Percentiles rank a stretch among this genome's conserved stretches.
phyloP scores from a whole-genome alignment of 2,329 filamentous ascomycete species.

The Fusarium caatingaense region DNA sequence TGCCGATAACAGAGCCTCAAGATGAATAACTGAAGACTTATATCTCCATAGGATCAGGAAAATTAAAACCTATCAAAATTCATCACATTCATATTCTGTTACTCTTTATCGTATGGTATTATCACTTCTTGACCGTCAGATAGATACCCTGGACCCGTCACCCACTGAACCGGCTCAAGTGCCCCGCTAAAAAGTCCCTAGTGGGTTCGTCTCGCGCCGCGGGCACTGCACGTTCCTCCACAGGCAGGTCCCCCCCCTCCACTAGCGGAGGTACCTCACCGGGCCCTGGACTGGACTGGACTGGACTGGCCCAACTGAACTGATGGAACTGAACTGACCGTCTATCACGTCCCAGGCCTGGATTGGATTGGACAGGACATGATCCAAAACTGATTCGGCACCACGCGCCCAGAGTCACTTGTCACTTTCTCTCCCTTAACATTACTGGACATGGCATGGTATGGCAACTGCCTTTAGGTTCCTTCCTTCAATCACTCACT shows the following conservation, averaged over 20 bases:
- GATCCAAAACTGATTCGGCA: not conserved
- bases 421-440: constrained; percentile 19
- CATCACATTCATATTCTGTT: not conserved
- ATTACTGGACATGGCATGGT: not conserved
- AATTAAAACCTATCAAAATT: too few relatives aligned
- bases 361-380: not conserved
- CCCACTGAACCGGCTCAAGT: constrained; percentile 16
- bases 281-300: constrained; percentile 6
- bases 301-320: not conserved
- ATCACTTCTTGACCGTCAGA: constrained; percentile 21
- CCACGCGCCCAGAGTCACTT: constrained; percentile 39
- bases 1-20: not conserved
- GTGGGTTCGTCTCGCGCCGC: constrained; percentile 13
- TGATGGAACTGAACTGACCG: constrained; percentile 19
- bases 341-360: constrained; percentile 1
- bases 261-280: constrained; percentile 24
- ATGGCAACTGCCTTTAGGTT: not conserved
- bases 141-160: constrained; percentile 18
- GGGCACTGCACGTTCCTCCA: constrained; percentile 23
- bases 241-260: constrained; percentile 9
- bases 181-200: constrained; percentile 28
- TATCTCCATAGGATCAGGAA: not conserved
- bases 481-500: not conserved
- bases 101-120: not conserved
- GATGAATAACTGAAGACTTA: not conserved